Evolutionary conservation across 768 basidiomycete genomes (phyloP).

Genomic region (Suillus clintonianus): DNA sequence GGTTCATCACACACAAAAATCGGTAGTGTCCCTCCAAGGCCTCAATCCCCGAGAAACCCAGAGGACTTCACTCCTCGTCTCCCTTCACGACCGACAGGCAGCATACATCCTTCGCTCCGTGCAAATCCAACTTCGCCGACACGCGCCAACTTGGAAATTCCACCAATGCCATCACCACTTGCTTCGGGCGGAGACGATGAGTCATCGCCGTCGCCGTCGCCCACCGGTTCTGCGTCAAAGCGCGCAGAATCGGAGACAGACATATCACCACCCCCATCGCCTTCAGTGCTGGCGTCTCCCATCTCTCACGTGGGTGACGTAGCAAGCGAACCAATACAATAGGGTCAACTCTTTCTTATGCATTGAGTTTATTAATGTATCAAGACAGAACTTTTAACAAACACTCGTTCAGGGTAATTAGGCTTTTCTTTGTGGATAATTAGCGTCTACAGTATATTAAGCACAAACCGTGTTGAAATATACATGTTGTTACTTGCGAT

Average conservation of each 20-base stretch:
- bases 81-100: slow-evolving; percentile 66
- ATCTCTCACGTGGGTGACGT: neutral
- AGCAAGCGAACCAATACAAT: neutral
- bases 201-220: neutral
- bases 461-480: neutral
- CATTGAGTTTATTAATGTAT: neutral
- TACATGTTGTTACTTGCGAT: slow-evolving; percentile 5
- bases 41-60: slow-evolving; percentile 28
- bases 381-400: neutral
- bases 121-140: slow-evolving; percentile 52
- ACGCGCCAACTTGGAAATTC: slow-evolving; percentile 36
- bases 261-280: slow-evolving; percentile 21
- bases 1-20: slow-evolving; percentile 75
- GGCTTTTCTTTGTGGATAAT: neutral
- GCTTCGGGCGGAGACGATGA: slow-evolving; percentile 28
- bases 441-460: neutral
- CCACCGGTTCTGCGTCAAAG: slow-evolving; percentile 4
- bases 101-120: slow-evolving; percentile 79
- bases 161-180: slow-evolving; percentile 28
- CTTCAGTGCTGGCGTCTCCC: slow-evolving; percentile 12
- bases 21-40: slow-evolving; percentile 42
- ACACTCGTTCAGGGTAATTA: neutral
- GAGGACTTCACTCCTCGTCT: slow-evolving; percentile 77
- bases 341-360: neutral
- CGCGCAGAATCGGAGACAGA: slow-evolving; percentile 10